Conservation (phyloP, 148 eudicot species). For the Hydrangea macrophylla region DNA sequence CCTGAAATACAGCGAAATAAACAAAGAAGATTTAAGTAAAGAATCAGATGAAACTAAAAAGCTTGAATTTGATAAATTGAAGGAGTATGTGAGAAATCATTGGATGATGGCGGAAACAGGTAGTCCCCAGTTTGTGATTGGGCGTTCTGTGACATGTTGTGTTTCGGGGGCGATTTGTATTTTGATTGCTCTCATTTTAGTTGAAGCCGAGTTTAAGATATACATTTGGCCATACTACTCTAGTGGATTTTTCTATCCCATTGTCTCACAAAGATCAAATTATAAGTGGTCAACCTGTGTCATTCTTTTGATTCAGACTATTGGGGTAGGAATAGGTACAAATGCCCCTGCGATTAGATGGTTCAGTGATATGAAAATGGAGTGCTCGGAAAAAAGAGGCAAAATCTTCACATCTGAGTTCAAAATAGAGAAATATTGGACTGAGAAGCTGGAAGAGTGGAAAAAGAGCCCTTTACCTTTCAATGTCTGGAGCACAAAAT, state of each 20-base stretch:
- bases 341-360: constrained; percentile 20
- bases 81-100: background rate
- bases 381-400: too few species aligned
- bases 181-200: constrained; percentile 7
- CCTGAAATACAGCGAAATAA: background rate
- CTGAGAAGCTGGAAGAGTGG: too few species aligned
- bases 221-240: too few species aligned
- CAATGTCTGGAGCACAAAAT: too few species aligned
- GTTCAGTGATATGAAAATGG: too few species aligned
- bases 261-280: background rate
- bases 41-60: background rate
- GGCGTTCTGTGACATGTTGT: constrained; percentile 7
- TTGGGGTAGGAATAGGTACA: constrained; percentile 14
- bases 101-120: constrained; percentile 26
- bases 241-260: too few species aligned
- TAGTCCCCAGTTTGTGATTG: constrained; percentile 23
- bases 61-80: constrained; percentile 10
- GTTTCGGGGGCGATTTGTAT: constrained; percentile 14
- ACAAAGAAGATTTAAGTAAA: background rate
- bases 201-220: constrained; percentile 5
- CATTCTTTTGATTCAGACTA: constrained; percentile 4
- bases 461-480: too few species aligned
- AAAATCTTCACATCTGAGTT: too few species aligned
- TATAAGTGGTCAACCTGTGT: constrained; percentile 22
- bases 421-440: too few species aligned